These are phyloP conservation scores for Catharanthus roseus DNA, from an alignment of 257 asterid genomes.

Conservation along the genomic window DNA sequence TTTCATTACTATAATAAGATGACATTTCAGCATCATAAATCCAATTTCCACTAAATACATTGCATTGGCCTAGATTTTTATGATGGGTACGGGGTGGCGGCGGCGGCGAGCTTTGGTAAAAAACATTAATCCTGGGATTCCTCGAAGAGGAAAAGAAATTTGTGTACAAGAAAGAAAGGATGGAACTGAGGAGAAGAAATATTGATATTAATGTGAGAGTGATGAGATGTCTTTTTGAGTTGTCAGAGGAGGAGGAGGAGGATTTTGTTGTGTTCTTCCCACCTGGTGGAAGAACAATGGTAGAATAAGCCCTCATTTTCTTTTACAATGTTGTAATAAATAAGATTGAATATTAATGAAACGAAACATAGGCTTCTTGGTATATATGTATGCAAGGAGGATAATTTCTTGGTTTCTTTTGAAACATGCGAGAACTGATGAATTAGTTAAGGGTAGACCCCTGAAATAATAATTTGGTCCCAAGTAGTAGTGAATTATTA, in stretches of 20 bases:
- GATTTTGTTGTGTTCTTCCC: neutral
- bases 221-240: neutral
- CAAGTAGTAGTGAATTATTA: neutral
- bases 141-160: neutral
- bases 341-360: neutral
- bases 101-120: neutral
- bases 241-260: no score
- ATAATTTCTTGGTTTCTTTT: neutral
- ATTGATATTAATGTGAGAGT: neutral
- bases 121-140: neutral
- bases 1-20: slow-evolving; percentile 17
- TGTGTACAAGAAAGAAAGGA: no score
- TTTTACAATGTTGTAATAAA: neutral
- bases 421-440: neutral
- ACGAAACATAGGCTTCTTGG: neutral
- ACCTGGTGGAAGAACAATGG: neutral
- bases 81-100: neutral
- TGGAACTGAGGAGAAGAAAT: neutral
- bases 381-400: no score
- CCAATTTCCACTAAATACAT: slow-evolving; percentile 29
- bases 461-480: neutral
- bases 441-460: neutral
- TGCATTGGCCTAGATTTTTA: slow-evolving; percentile 3
- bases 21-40: slow-evolving; percentile 14
- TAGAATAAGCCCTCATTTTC: slow-evolving; percentile 7